Evolutionary conservation across 2,329 filamentous ascomycete genomes (phyloP).

Genomic region (Hypomyces perniciosus): DNA sequence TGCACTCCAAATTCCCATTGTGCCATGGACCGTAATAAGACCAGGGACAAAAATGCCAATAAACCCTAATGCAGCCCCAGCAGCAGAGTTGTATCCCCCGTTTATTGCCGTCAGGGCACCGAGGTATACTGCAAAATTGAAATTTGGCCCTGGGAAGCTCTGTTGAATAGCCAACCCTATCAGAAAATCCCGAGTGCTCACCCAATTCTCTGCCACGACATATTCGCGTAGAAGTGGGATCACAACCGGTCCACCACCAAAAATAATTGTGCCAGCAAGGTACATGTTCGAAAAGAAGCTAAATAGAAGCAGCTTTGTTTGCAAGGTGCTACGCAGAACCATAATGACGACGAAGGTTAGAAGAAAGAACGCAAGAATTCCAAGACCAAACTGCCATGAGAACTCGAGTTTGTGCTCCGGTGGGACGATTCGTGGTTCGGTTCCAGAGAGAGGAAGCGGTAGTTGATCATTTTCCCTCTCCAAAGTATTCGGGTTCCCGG

Average conservation of each 20-base stretch:
- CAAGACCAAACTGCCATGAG: constrained; percentile 39
- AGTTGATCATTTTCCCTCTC: too few species aligned
- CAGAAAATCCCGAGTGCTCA: constrained; percentile 63
- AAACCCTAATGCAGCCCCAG: constrained; percentile 46
- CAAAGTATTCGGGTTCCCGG: too few species aligned
- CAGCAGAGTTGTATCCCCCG: constrained; percentile 28
- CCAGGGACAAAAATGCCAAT: constrained; percentile 50
- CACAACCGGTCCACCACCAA: constrained; percentile 59
- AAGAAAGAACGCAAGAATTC: constrained; percentile 45
- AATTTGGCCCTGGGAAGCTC: constrained; percentile 51
- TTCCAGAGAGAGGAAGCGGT: neutral
- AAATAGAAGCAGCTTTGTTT: constrained; percentile 41
- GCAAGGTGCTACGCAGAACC: constrained; percentile 38
- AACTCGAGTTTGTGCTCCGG: constrained; percentile 30
- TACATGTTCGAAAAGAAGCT: constrained; percentile 67
- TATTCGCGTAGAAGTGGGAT: constrained; percentile 58
- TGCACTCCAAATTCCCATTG: constrained; percentile 50
- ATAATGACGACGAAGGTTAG: constrained; percentile 52
- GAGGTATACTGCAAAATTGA: constrained; percentile 52
- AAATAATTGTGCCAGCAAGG: constrained; percentile 64
- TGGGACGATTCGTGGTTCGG: constrained; percentile 24
- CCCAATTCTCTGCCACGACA: constrained; percentile 63
- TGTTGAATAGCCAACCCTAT: constrained; percentile 68
- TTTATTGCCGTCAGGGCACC: constrained; percentile 43
- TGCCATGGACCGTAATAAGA: constrained; percentile 42